Evolutionary conservation across 1,284 basidiomycete species (phyloP).

Genomic region (Laetiporus sulphureus): DNA sequence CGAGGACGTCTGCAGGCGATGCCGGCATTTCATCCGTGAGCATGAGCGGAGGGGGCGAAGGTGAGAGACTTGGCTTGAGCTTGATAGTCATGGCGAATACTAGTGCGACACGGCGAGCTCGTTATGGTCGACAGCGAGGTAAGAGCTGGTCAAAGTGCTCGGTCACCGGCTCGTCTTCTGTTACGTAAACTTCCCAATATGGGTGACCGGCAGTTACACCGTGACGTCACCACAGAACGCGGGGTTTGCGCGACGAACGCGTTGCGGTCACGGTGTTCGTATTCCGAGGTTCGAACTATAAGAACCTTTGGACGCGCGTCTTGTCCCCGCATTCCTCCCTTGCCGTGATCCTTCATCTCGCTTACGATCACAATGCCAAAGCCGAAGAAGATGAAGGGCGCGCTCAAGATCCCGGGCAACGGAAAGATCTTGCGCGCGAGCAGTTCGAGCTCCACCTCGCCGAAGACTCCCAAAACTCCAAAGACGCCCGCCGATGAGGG

Average conservation of each 20-base stretch:
- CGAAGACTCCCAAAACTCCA: conserved; percentile 41
- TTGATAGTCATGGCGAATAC: conserved; percentile 43
- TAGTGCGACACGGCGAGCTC: too few species aligned
- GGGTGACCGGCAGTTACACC: too few species aligned
- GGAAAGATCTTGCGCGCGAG: not conserved
- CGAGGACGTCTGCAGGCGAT: conserved; percentile 28
- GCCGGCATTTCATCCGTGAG: conserved; percentile 47
- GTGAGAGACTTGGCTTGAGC: conserved; percentile 40
- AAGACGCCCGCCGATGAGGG: conserved; percentile 91
- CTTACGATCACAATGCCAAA: conserved; percentile 15
- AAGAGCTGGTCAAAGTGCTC: too few species aligned
- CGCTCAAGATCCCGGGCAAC: conserved; percentile 20
- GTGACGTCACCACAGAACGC: conserved; percentile 13
- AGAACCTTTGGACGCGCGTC: conserved; percentile 8
- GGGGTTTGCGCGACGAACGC: too few species aligned
- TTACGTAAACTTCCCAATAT: too few species aligned
- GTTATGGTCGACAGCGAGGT: too few species aligned
- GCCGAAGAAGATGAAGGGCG: conserved; percentile 17
- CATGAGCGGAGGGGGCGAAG: conserved; percentile 38
- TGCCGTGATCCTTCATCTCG: conserved; percentile 3
- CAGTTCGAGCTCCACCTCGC: conserved; percentile 5
- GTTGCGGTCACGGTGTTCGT: too few species aligned
- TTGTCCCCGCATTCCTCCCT: conserved; percentile 6
- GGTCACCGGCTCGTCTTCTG: too few species aligned
- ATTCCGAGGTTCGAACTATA: too few species aligned